Evolutionary conservation across 495 filamentous ascomycete genomes (phyloP), one percentile per base, ranked within the genome.

Genomic region (Jackrogersella minutella): DNA sequence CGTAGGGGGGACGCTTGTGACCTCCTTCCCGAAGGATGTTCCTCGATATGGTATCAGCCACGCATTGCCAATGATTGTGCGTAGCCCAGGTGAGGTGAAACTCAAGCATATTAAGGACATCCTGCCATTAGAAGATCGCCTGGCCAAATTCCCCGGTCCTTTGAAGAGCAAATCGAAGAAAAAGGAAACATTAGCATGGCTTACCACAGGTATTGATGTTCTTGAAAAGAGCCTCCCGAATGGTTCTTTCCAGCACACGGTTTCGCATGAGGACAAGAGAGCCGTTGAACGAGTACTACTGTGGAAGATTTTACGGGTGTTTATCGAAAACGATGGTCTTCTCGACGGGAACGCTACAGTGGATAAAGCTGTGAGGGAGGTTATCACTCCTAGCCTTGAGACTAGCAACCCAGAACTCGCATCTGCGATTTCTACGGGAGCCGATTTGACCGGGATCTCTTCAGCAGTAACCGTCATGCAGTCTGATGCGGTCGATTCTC

Each of bases 111-210:
- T 90, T 55, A 93, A 87, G 73, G 85, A 92, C 39, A 81, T 89
- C 52, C 74, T 90, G 33, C 88, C 90, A 6, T 71, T 93, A 9
- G 78, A 85, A 36, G 91, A 94, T 43, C 82, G 84, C 6, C 80
- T 95, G 52, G 84, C 86, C 11, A 90, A 86, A 63, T 97, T 98
- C 72, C 96, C 96, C 1, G 96, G 96, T 0, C 94, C 96, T 14
- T 79, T 97, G 8, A 93, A 88, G 79, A 81, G 86, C 30, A 97
- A 98, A 72, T 86, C 87, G 0, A 97, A 94, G 82, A 99, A 98
- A 80, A 98, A 98, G 78, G 96, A 99, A 56, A 84, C 91, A 3
- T 55, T 93, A 34, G 76, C 88, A 3, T 99, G 96, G 95, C 80
- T 99, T 30, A 87, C 79, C 2, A 81, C 83, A 65, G 90, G 88